phyloP scores from a whole-genome alignment of 352 stramenopile genomes.

The Globisporangium cederbergense region DNA sequence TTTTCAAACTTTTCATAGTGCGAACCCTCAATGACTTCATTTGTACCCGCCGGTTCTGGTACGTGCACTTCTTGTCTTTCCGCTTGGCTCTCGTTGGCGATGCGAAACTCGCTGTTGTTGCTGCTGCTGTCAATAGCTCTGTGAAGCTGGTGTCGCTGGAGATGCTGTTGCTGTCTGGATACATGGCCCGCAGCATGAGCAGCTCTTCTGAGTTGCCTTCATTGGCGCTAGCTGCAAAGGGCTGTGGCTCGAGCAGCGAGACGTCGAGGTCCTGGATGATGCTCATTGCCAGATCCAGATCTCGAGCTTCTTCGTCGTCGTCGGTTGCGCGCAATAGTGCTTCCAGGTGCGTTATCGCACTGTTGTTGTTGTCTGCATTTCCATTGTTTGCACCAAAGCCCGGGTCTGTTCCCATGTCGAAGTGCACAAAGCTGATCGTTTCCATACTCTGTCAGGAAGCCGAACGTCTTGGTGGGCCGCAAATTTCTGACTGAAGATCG shows the following conservation, averaged over 20 bases:
- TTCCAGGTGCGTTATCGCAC: neutral
- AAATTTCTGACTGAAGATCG: neutral
- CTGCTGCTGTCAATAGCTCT: neutral
- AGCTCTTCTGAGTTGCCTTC: neutral
- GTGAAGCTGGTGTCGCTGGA: slow-evolving; percentile 1
- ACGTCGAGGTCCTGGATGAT: slow-evolving; percentile 18
- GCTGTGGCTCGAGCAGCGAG: slow-evolving; percentile 6
- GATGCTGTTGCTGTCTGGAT: neutral
- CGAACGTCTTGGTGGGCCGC: neutral
- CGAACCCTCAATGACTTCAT: no score
- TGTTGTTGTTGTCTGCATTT: neutral
- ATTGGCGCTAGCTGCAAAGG: neutral
- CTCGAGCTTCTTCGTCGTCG: slow-evolving; percentile 1
- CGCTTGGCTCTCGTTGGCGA: neutral
- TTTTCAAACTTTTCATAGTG: no score
- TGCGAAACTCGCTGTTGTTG: neutral
- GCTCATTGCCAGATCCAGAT: slow-evolving; percentile 15
- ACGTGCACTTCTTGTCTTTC: slow-evolving; percentile 16
- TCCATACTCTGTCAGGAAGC: slow-evolving; percentile 6
- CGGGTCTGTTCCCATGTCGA: neutral
- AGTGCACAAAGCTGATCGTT: slow-evolving; percentile 1
- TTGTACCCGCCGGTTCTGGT: slow-evolving; percentile 16
- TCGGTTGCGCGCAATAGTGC: slow-evolving; percentile 1
- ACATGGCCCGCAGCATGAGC: slow-evolving; percentile 6
- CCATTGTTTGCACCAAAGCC: neutral